phyloP scores from a whole-genome alignment of 2,329 filamentous ascomycete genomes.

The Xylaria sp. region DNA sequence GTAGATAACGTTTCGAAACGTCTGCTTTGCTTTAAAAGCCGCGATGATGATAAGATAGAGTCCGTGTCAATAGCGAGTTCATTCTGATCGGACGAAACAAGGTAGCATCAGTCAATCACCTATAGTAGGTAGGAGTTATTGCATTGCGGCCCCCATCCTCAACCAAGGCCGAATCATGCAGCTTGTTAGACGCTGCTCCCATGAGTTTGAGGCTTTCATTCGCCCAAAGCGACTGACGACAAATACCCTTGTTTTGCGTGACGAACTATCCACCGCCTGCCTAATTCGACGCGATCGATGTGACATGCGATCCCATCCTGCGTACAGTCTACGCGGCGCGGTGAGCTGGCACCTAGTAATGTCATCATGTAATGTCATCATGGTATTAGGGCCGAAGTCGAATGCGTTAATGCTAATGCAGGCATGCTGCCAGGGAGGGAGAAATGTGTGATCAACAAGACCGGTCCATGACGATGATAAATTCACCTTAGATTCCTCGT shows the following conservation, averaged over 20 bases:
- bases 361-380: neutral
- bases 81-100: too few species aligned
- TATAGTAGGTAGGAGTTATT: too few species aligned
- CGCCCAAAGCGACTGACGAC: neutral
- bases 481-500: neutral
- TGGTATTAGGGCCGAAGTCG: neutral
- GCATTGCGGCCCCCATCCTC: neutral
- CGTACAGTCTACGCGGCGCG: too few species aligned
- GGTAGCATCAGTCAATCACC: too few species aligned
- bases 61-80: too few species aligned
- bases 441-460: neutral
- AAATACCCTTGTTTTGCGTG: neutral
- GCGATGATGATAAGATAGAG: too few species aligned
- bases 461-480: neutral
- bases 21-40: too few species aligned
- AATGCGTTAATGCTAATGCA: neutral
- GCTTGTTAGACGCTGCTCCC: neutral
- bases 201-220: neutral
- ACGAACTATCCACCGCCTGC: neutral
- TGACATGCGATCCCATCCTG: neutral
- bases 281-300: neutral
- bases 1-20: too few species aligned
- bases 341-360: neutral
- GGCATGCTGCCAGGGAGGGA: neutral
- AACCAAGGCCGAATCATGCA: neutral